Conservation (phyloP, 257 asterid species). For the Ligustrum vulgare region DNA sequence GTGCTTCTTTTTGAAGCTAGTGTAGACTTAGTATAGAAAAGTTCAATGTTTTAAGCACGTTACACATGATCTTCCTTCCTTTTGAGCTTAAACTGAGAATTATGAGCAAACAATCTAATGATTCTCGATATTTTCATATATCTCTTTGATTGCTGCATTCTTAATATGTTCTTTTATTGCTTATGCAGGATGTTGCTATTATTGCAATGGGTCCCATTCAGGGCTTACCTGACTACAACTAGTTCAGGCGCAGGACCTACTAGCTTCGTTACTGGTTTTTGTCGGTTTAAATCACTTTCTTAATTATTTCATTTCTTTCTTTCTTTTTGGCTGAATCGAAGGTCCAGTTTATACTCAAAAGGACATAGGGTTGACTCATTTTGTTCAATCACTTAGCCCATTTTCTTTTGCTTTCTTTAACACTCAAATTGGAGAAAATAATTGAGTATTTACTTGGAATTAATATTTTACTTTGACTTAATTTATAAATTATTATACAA, state of each 20-base stretch:
- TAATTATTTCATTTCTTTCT: background rate
- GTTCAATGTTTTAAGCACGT: background rate
- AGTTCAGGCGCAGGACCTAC: conserved; percentile 99
- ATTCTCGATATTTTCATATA: background rate
- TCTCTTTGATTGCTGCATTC: background rate
- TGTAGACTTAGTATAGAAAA: background rate
- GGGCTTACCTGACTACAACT: conserved; percentile 89
- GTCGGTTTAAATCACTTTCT: background rate
- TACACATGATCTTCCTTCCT: background rate
- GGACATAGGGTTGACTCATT: background rate
- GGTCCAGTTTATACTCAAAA: background rate
- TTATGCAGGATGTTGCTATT: conserved; percentile 75
- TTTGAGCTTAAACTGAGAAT: background rate
- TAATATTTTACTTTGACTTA: too few relatives aligned
- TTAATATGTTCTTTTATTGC: background rate
- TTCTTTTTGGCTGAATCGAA: background rate
- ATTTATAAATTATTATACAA: too few relatives aligned
- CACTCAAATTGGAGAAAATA: background rate
- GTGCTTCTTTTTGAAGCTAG: background rate
- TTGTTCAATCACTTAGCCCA: background rate
- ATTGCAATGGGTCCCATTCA: conserved; percentile 85
- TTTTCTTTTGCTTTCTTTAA: background rate
- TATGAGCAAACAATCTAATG: background rate
- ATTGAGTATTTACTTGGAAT: background rate
- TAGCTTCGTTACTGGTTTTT: conserved; percentile 85